phyloP scores from a whole-genome alignment of 2,329 filamentous ascomycete genomes.

The Calonectria pteridis region DNA sequence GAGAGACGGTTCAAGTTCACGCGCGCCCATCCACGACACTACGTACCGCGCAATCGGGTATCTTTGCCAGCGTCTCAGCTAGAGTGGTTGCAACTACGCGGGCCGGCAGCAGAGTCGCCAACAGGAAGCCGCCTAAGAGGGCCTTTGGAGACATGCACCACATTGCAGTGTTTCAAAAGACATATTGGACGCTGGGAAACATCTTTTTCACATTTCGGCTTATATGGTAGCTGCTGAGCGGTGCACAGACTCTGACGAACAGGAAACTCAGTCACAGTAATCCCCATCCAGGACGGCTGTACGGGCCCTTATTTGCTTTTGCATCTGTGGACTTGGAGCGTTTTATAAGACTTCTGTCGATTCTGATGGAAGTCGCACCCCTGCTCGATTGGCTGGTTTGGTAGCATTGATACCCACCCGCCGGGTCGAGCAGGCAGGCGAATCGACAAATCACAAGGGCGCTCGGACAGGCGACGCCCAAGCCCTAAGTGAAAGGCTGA shows the following conservation, averaged over 20 bases:
- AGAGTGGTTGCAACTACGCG: background rate
- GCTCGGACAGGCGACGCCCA: background rate
- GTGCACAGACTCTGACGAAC: background rate
- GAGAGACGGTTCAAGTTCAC: background rate
- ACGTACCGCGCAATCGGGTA: slow-evolving; percentile 4
- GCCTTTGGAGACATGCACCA: background rate
- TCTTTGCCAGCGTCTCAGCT: background rate
- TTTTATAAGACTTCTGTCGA: background rate
- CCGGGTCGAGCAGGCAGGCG: background rate
- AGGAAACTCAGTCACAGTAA: background rate
- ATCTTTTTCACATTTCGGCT: background rate
- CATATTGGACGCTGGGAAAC: background rate
- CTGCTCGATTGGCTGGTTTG: background rate
- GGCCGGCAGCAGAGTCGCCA: background rate
- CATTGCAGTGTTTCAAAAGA: background rate
- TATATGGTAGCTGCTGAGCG: background rate
- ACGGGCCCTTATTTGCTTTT: background rate
- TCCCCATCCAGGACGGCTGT: background rate
- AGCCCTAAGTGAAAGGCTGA: background rate
- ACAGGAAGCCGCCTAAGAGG: background rate
- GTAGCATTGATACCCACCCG: background rate
- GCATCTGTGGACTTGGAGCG: background rate
- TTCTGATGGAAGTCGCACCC: background rate
- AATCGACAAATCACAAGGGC: background rate
- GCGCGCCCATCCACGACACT: background rate